These are phyloP conservation scores for Achaetomiella virescens DNA, from an alignment of 495 filamentous ascomycete genomes.

Conservation along the genomic window DNA sequence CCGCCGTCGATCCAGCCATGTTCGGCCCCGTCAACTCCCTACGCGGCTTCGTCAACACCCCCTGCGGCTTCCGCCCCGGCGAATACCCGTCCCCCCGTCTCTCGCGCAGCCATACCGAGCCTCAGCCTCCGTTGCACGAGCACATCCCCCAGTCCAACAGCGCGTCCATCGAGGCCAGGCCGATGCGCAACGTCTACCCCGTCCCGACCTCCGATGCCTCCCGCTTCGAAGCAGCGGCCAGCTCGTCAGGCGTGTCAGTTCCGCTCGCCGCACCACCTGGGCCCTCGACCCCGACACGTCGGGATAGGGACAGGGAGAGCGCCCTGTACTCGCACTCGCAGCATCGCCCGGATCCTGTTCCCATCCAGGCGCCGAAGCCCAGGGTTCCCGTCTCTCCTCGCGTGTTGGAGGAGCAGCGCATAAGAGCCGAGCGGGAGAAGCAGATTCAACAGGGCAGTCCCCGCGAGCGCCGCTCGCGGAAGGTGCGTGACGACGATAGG, in stretches of 20 bases:
- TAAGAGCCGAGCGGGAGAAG: conserved; percentile 10
- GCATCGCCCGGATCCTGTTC: conserved; percentile 30
- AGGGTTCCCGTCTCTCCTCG: conserved; percentile 36
- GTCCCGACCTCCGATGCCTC: conserved; percentile 56
- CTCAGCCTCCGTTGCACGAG: background rate
- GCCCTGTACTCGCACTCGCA: background rate
- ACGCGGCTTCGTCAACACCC: conserved; percentile 42
- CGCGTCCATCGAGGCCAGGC: conserved; percentile 29
- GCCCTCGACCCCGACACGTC: conserved; percentile 8
- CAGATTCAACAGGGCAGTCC: background rate
- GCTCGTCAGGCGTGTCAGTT: conserved; percentile 38
- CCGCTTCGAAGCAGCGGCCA: conserved; percentile 50
- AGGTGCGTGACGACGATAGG: conserved; percentile 8
- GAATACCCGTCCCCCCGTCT: conserved; percentile 17
- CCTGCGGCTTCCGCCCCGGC: conserved; percentile 41
- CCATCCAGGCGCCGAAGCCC: conserved; percentile 44
- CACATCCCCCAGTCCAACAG: conserved; percentile 24
- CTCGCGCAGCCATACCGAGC: background rate
- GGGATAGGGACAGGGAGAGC: conserved; percentile 9
- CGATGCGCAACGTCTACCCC: conserved; percentile 41
- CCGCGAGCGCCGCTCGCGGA: background rate
- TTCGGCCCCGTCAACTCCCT: conserved; percentile 52
- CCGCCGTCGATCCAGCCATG: conserved; percentile 46
- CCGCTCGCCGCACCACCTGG: conserved; percentile 1
- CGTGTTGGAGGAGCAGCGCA: conserved; percentile 33